These are phyloP conservation scores for Candida koratica DNA, from an alignment of 805 yeast species.

Conservation along the genomic window DNA sequence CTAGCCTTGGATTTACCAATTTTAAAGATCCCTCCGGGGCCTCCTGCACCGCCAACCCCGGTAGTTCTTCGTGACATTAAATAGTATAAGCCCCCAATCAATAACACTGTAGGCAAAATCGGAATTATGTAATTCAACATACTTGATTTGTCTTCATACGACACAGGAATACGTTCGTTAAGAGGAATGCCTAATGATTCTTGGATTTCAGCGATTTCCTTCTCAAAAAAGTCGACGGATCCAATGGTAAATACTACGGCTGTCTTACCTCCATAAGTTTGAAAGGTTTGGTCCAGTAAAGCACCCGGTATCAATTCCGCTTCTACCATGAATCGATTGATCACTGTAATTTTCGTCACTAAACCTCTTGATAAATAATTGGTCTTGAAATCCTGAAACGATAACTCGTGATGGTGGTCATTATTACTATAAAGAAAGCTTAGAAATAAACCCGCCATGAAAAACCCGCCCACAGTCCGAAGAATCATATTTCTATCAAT, in stretches of 20 bases:
- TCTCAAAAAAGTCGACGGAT: constrained; percentile 80
- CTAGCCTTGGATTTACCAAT: constrained; percentile 79
- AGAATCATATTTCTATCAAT: constrained; percentile 18
- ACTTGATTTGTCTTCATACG: constrained; percentile 66
- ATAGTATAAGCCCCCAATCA: constrained; percentile 76
- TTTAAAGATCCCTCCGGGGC: constrained; percentile 67
- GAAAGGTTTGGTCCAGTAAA: constrained; percentile 39
- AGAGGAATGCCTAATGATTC: constrained; percentile 63
- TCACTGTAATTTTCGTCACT: constrained; percentile 68
- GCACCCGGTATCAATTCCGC: constrained; percentile 55
- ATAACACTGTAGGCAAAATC: constrained; percentile 72
- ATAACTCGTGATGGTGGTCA: constrained; percentile 25
- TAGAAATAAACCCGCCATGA: constrained; percentile 18
- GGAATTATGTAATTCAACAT: constrained; percentile 61
- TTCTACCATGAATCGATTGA: constrained; percentile 68
- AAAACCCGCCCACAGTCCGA: constrained; percentile 18
- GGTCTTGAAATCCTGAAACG: constrained; percentile 84
- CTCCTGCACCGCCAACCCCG: constrained; percentile 50
- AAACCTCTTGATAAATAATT: constrained; percentile 72
- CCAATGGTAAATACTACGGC: constrained; percentile 80
- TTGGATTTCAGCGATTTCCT: constrained; percentile 71
- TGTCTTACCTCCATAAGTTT: constrained; percentile 33
- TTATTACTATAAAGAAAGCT: constrained; percentile 11
- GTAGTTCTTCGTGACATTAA: constrained; percentile 53
- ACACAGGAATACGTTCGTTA: constrained; percentile 71